Conservation (phyloP, 1,284 basidiomycete species). For the Moesziomyces globuligerus region DNA sequence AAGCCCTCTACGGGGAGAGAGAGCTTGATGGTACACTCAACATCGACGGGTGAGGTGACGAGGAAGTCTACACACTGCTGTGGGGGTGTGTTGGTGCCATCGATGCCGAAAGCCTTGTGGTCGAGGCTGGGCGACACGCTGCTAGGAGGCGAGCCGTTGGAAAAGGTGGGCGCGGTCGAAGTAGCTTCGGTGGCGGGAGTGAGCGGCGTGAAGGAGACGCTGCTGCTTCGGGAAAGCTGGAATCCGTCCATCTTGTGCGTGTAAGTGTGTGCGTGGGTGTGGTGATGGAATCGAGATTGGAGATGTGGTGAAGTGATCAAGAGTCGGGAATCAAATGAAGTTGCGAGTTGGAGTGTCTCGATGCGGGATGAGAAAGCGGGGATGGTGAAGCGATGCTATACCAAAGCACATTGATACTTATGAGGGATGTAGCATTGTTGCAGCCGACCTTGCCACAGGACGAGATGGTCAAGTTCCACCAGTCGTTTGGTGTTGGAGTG, state of each 20-base stretch:
- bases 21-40: not conserved
- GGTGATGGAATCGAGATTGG: slow-evolving; percentile 1
- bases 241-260: not conserved
- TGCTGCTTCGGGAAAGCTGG: slow-evolving; percentile 7
- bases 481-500: too few species aligned
- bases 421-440: too few species aligned
- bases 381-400: too few species aligned
- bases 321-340: too few species aligned
- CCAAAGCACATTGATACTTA: too few species aligned
- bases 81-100: not conserved
- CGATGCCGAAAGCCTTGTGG: slow-evolving; percentile 2
- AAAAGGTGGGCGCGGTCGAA: not conserved
- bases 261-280: too few species aligned
- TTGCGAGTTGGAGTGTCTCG: too few species aligned
- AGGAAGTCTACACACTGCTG: not conserved
- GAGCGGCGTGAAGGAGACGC: not conserved
- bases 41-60: not conserved
- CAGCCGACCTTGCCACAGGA: too few species aligned
- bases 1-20: not conserved
- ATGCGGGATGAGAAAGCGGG: too few species aligned
- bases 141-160: slow-evolving; percentile 3
- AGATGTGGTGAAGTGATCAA: too few species aligned
- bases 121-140: slow-evolving; percentile 1
- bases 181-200: not conserved
- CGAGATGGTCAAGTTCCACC: too few species aligned